phyloP scores from a whole-genome alignment of 352 stramenopile genomes.

The Pythium brachiatum region DNA sequence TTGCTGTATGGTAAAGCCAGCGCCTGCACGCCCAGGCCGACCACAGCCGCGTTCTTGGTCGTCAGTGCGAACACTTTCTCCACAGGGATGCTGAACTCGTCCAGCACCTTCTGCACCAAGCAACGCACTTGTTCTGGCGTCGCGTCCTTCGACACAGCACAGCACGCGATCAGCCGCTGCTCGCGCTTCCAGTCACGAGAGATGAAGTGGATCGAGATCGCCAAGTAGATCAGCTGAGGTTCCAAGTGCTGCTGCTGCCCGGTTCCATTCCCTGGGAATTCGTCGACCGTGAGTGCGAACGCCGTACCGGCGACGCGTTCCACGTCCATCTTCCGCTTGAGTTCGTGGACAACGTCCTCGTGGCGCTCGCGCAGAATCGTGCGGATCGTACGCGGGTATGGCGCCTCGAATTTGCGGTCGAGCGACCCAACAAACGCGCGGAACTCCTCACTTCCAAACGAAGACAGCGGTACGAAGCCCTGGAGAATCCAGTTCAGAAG shows the following conservation, averaged over 20 bases:
- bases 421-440: slow-evolving; percentile 6
- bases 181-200: slow-evolving; percentile 11
- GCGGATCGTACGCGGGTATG: background rate
- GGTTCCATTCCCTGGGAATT: slow-evolving; percentile 2
- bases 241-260: background rate
- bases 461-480: slow-evolving; percentile 5
- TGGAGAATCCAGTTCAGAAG: slow-evolving; percentile 21
- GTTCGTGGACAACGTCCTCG: background rate
- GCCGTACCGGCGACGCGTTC: slow-evolving; percentile 4
- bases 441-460: slow-evolving; percentile 10
- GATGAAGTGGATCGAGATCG: slow-evolving; percentile 15
- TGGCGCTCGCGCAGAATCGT: slow-evolving; percentile 5
- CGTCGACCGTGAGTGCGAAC: slow-evolving; percentile 11
- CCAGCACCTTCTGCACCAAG: slow-evolving; percentile 7
- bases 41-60: background rate
- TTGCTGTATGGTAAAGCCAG: background rate
- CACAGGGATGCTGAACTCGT: slow-evolving; percentile 13
- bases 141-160: background rate
- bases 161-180: slow-evolving; percentile 15
- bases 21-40: background rate
- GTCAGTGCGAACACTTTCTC: background rate
- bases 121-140: background rate
- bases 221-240: background rate
- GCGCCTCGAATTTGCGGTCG: slow-evolving; percentile 13
- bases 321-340: slow-evolving; percentile 12